Base-by-base conservation (phyloP, 2,329 filamentous ascomycete genomes). In the Aspergillus quadricinctus region DNA sequence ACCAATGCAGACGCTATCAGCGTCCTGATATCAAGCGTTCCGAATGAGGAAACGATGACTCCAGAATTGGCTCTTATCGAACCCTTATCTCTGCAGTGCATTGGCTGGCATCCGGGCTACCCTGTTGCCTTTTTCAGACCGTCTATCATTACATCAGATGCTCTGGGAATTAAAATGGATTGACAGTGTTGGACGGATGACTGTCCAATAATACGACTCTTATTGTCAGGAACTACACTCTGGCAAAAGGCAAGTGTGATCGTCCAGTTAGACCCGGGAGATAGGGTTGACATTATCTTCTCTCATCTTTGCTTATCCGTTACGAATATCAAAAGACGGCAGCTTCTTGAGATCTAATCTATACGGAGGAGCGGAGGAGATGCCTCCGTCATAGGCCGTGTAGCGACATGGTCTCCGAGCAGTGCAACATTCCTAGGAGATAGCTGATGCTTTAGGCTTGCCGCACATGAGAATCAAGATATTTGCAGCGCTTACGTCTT, bases 191-290 rank as follows among this genome's bases (percentile, higher is more conserved):
- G 8, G 25, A 35, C 28, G n/a, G 23, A 21, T 48, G 37, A 27
- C 8, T 23, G 41, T 48, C 29, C 49, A 50, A 52, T 41, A 7
- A 11, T 23, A 55, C n/a, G 37, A 10, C 17, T 31, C 40, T 25
- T 31, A 19, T 41, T 28, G 19, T 45, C 41, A 45, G 41, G 41
- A 9, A 37, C 14, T 37, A 45, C 21, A 8, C 19, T 10, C 19
- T 17, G 14, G 31, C 4, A 37, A 21, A 45, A 23, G 3, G 8
- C 19, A 45, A 23, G 53, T 49, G 41, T 23, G 31, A 41, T 54
- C 41, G 27, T 59, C 64, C 50, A 62, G 63, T 66, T 61, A 63
- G 53, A 29, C 41, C 28, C 9, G 19, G 10, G 29, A 52, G 63
- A 62, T 64, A 60, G 31, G 53, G 49, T 53, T 51, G 40, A 58